Conservation (phyloP, 164 flowering plant genomes). For the Aristolochia fimbriata region DNA sequence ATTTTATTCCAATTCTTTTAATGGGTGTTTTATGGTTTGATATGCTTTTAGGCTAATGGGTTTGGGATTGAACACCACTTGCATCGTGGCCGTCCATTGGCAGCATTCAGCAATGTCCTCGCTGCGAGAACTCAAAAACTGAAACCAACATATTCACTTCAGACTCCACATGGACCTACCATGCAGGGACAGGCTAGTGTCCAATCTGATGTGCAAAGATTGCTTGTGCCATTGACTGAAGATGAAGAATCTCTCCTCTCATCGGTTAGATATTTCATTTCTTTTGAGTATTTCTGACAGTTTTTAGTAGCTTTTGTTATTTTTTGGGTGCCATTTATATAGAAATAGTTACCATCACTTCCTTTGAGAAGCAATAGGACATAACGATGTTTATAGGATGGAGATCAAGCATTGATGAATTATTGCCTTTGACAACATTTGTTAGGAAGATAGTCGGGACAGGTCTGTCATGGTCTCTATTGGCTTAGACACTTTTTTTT, state of each 20-base stretch:
- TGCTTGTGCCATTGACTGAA: slow-evolving; percentile 63
- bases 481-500: no score
- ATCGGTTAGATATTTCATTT: slow-evolving; percentile 42
- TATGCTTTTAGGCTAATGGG: slow-evolving; percentile 48
- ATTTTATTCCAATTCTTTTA: background rate
- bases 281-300: background rate
- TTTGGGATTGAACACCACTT: slow-evolving; percentile 83
- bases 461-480: no score
- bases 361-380: no score
- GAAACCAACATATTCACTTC: slow-evolving; percentile 27
- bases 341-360: no score
- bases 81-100: slow-evolving; percentile 93
- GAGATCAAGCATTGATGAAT: no score
- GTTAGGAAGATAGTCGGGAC: no score
- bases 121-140: slow-evolving; percentile 48
- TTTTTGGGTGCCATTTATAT: no score
- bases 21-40: background rate
- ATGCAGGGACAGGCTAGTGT: slow-evolving; percentile 47
- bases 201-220: slow-evolving; percentile 73
- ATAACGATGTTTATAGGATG: no score
- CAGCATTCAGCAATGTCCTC: slow-evolving; percentile 78
- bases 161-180: slow-evolving; percentile 32
- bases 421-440: no score
- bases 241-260: slow-evolving; percentile 73
- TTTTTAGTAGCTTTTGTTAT: no score